phyloP scores from a whole-genome alignment of 2,329 filamentous ascomycete species.

The Fusarium sp. region DNA sequence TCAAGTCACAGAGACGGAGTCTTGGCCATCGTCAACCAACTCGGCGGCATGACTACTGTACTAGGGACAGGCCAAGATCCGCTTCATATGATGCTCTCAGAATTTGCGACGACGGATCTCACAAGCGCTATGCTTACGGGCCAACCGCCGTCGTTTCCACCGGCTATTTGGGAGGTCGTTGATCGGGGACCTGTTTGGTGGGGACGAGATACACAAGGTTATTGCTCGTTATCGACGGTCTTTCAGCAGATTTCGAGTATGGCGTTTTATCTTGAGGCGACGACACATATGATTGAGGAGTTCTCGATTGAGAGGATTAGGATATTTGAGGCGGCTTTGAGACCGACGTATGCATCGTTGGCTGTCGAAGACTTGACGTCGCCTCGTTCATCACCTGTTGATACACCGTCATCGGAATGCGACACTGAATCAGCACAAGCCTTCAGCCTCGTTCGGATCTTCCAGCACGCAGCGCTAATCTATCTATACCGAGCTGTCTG shows the following conservation, averaged over 20 bases:
- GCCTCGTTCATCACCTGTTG: not conserved
- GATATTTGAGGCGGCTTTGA: slow-evolving; percentile 43
- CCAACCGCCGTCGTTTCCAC: slow-evolving; percentile 52
- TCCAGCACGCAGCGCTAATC: slow-evolving; percentile 56
- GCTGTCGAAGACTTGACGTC: slow-evolving; percentile 42
- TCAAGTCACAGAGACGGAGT: slow-evolving; percentile 53
- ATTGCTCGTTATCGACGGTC: slow-evolving; percentile 51
- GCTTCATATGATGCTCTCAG: slow-evolving; percentile 55
- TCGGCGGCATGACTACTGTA: slow-evolving; percentile 46
- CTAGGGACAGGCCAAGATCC: slow-evolving; percentile 45
- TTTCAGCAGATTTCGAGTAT: slow-evolving; percentile 49
- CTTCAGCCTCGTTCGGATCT: slow-evolving; percentile 53
- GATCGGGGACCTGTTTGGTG: slow-evolving; percentile 57
- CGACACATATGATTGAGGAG: slow-evolving; percentile 26
- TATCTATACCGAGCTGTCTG: slow-evolving; percentile 58
- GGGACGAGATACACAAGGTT: slow-evolving; percentile 52
- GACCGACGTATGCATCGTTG: slow-evolving; percentile 44
- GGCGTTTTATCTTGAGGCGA: slow-evolving; percentile 46
- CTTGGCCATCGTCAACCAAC: slow-evolving; percentile 50
- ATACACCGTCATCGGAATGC: not conserved
- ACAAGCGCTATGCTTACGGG: slow-evolving; percentile 56
- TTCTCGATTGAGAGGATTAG: slow-evolving; percentile 48
- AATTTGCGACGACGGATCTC: slow-evolving; percentile 58
- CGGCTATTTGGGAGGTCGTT: slow-evolving; percentile 53
- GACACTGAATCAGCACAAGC: slow-evolving; percentile 50